phyloP scores from a whole-genome alignment of 2,329 filamentous ascomycete genomes.

The Tolypocladium pustulatum region DNA sequence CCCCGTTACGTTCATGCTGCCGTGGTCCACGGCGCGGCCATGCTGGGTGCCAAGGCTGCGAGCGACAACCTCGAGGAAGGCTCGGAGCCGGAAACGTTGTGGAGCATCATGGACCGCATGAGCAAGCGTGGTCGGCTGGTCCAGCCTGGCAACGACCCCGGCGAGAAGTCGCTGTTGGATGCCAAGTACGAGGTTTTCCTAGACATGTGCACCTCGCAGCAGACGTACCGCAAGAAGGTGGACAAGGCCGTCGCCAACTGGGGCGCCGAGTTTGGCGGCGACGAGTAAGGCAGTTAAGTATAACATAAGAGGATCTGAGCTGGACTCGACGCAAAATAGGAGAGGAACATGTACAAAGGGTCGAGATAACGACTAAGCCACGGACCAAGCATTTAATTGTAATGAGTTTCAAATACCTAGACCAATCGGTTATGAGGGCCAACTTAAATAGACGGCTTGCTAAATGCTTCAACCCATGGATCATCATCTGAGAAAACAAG shows the following conservation, averaged over 20 bases:
- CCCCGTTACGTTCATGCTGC: conserved; percentile 90
- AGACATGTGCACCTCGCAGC: conserved; percentile 81
- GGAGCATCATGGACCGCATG: conserved; percentile 97
- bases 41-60: conserved; percentile 96
- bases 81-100: conserved; percentile 75
- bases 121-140: conserved; percentile 86
- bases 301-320: background rate
- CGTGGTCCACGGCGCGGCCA: conserved; percentile 94
- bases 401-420: background rate
- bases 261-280: conserved; percentile 16
- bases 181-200: conserved; percentile 95
- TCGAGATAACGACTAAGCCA: background rate
- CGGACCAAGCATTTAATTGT: background rate
- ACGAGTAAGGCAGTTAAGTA: conserved; percentile 2
- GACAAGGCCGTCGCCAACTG: conserved; percentile 47
- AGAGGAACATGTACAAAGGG: background rate
- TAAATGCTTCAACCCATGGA: background rate
- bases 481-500: background rate
- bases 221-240: conserved; percentile 67
- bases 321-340: background rate
- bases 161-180: conserved; percentile 69
- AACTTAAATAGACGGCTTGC: background rate
- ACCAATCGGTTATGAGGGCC: background rate
- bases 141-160: conserved; percentile 57
- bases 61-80: conserved; percentile 55